Base-by-base conservation (phyloP, 192 early-diverging fungal genomes). In the Geranomyces variabilis region DNA sequence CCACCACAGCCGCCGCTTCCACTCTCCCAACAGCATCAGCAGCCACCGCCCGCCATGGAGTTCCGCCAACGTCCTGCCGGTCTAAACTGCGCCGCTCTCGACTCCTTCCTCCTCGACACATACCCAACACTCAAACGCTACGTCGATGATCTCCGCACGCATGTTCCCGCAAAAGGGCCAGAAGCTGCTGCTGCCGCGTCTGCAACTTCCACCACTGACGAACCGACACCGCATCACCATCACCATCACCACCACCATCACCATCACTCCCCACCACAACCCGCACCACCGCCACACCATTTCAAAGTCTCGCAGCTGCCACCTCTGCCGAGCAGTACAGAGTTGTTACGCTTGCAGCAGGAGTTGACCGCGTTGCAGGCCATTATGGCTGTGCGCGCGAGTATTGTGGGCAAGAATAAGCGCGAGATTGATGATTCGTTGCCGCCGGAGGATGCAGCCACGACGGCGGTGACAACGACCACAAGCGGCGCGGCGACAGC, bases 311-410 rank as follows among this genome's bases (percentile, higher is more conserved):
- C 58, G 17, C 58, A 60, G 31, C 58, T 60, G 17, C 70, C 70
- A 15, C 61, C 60, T 6, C 21, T 72, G 17, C 70, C 70, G 21
- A 72, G 70, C 62, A 63, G 26, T 21, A 45, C 15, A 15, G 70
- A 72, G 19, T 30, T 72, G 45, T 61, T 49, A 29, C 46, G 30
- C 14, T 36, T 72, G 29, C 59, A 64, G 21, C 44, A 64, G 26
- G 62, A 72, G 34, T 33, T 72, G 12, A 30, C 9, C 33, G 21
- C 15, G 5, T 21, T 64, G 17, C 21, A 63, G 17, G 14, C 21
- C 15, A 41, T 47, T 24, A 41, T 60, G 46, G 31, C 10, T 17
- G 19, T 24, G 22, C 22, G 70, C 17, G n/a, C 51, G 34, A 36
- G 33, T 7, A 43, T 26, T 9, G 7, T 72, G n/a, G 15, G 7